Conservation (phyloP, 2,329 filamentous ascomycete genomes). For the Helminthosporium solani region DNA sequence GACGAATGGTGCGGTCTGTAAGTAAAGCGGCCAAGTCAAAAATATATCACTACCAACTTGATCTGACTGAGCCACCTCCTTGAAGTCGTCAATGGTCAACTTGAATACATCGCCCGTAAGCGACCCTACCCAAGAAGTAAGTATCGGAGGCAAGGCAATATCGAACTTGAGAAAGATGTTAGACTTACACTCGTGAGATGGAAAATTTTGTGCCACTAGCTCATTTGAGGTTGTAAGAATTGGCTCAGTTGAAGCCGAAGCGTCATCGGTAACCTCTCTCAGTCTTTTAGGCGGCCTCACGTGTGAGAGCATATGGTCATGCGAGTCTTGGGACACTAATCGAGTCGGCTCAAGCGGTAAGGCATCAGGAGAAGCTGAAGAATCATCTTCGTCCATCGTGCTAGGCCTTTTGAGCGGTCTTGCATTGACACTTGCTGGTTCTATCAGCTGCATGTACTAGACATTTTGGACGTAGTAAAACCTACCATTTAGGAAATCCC, state of each 20-base stretch:
- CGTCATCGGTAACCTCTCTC: background rate
- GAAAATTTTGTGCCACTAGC: conserved; percentile 1
- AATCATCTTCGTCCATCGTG: background rate
- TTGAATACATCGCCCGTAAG: conserved; percentile 1
- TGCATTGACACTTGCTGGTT: background rate
- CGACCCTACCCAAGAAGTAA: background rate
- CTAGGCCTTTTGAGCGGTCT: background rate
- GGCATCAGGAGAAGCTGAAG: background rate
- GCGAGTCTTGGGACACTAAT: background rate
- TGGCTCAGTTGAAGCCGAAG: background rate
- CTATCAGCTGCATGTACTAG: background rate
- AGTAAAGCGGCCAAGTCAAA: background rate
- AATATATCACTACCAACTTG: conserved; percentile 2
- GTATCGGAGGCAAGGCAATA: background rate
- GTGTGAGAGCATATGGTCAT: background rate
- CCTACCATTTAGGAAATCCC: conserved; percentile 2
- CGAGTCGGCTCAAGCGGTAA: background rate
- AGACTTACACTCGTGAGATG: background rate
- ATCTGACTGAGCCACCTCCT: background rate
- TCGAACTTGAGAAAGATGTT: background rate
- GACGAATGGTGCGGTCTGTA: conserved; percentile 1
- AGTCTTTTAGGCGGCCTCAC: background rate
- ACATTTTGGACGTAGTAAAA: background rate
- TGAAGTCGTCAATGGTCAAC: conserved; percentile 1
- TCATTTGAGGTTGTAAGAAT: background rate